Evolutionary conservation across 805 yeast species (phyloP).

Genomic region (Saturnispora halmiae): DNA sequence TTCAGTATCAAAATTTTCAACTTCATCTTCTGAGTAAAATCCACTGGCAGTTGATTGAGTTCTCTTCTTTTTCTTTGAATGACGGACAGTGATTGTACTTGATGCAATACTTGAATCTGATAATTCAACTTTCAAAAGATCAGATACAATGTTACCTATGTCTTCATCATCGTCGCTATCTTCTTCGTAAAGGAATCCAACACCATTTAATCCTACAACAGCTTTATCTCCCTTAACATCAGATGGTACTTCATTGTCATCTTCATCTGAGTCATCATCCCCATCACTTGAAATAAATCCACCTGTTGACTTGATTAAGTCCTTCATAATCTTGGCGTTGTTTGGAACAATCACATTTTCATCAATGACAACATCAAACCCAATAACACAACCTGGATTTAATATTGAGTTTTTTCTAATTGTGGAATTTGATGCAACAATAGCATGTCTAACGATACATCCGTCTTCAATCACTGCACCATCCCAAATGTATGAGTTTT

Average conservation of each 20-base stretch:
- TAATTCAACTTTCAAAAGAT: slow-evolving; percentile 35
- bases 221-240: slow-evolving; percentile 21
- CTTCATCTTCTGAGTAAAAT: slow-evolving; percentile 33
- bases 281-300: slow-evolving; percentile 15
- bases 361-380: slow-evolving; percentile 63
- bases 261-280: slow-evolving; percentile 19
- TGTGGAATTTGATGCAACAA: slow-evolving; percentile 58
- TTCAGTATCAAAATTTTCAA: slow-evolving; percentile 74
- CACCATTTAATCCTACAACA: slow-evolving; percentile 41
- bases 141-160: slow-evolving; percentile 32
- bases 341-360: slow-evolving; percentile 39
- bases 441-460: slow-evolving; percentile 47
- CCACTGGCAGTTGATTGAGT: slow-evolving; percentile 30
- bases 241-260: slow-evolving; percentile 11
- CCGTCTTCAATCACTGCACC: slow-evolving; percentile 64
- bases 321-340: slow-evolving; percentile 44
- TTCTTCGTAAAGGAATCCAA: slow-evolving; percentile 41
- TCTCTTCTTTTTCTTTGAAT: slow-evolving; percentile 31
- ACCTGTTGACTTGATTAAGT: slow-evolving; percentile 29
- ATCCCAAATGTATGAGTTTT: slow-evolving; percentile 83
- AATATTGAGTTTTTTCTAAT: slow-evolving; percentile 46
- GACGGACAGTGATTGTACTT: slow-evolving; percentile 29
- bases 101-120: slow-evolving; percentile 50
- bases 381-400: slow-evolving; percentile 68
- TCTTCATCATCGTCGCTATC: slow-evolving; percentile 40